Evolutionary conservation across 2,329 filamentous ascomycete species (phyloP).

Genomic region (Arthroderma sp.): DNA sequence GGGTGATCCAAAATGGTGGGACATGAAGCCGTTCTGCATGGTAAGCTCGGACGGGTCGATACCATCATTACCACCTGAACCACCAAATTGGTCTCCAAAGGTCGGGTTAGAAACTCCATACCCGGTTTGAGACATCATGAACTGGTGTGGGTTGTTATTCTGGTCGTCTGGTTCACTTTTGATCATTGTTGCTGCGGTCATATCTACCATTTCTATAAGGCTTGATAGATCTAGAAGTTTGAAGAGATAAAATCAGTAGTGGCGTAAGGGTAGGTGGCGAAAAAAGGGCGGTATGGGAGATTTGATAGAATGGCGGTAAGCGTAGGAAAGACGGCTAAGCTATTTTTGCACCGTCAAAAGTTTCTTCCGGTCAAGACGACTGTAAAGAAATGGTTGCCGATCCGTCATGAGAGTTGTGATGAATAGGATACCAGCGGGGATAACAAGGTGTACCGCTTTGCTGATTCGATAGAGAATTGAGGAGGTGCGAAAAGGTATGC

Average conservation of each 20-base stretch:
- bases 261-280: too few relatives aligned
- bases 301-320: too few relatives aligned
- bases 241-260: neutral
- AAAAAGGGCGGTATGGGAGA: too few relatives aligned
- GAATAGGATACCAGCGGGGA: too few relatives aligned
- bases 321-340: too few relatives aligned
- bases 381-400: too few relatives aligned
- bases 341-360: too few relatives aligned
- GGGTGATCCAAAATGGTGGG: constrained; percentile 46
- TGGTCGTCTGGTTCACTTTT: constrained; percentile 56
- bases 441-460: too few relatives aligned
- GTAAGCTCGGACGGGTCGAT: constrained; percentile 79
- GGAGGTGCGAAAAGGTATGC: too few relatives aligned
- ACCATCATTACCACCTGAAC: constrained; percentile 37
- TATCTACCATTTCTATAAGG: constrained; percentile 35
- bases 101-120: constrained; percentile 41
- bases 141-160: constrained; percentile 39
- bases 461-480: too few relatives aligned
- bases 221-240: neutral
- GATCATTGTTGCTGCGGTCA: constrained; percentile 48
- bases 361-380: too few relatives aligned
- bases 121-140: constrained; percentile 36
- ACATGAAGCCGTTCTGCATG: constrained; percentile 44
- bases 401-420: too few relatives aligned
- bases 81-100: constrained; percentile 36